Percentiles rank a stretch among this genome's conserved stretches.
phyloP scores from a whole-genome alignment of 495 filamentous ascomycete genomes.

The Penicillium lagena region DNA sequence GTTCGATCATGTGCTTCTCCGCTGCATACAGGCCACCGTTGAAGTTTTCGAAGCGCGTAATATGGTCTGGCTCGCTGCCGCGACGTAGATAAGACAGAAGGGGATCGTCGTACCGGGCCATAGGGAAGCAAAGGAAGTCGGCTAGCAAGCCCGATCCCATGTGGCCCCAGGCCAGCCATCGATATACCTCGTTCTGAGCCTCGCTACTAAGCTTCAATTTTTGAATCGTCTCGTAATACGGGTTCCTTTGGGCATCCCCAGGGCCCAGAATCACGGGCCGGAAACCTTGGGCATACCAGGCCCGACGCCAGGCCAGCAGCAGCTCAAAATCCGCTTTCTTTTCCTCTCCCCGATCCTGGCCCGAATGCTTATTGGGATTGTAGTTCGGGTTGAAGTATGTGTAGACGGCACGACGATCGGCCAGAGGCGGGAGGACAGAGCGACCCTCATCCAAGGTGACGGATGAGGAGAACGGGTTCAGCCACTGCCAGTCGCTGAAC shows the following conservation, averaged over 20 bases:
- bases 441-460: conserved; percentile 81
- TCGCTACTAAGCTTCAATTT: conserved; percentile 42
- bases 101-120: conserved; percentile 71
- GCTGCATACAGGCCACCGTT: conserved; percentile 70
- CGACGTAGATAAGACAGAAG: conserved; percentile 65
- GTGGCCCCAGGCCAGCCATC: conserved; percentile 89
- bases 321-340: conserved; percentile 70
- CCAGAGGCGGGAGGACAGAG: conserved; percentile 78
- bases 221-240: conserved; percentile 60
- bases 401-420: conserved; percentile 71
- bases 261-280: conserved; percentile 73
- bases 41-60: conserved; percentile 70
- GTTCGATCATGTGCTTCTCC: conserved; percentile 56
- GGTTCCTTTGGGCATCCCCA: conserved; percentile 81
- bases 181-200: conserved; percentile 66
- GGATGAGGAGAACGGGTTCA: conserved; percentile 79
- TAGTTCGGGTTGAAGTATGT: conserved; percentile 76
- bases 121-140: conserved; percentile 75
- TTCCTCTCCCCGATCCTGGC: conserved; percentile 52
- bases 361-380: conserved; percentile 18
- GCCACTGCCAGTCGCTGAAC: conserved; percentile 85
- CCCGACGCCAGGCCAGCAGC: conserved; percentile 80
- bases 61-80: conserved; percentile 57
- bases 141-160: conserved; percentile 84
- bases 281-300: conserved; percentile 93